These are phyloP conservation scores for Flammula alnicola DNA, from an alignment of 1,284 basidiomycete genomes.

Conservation along the genomic window DNA sequence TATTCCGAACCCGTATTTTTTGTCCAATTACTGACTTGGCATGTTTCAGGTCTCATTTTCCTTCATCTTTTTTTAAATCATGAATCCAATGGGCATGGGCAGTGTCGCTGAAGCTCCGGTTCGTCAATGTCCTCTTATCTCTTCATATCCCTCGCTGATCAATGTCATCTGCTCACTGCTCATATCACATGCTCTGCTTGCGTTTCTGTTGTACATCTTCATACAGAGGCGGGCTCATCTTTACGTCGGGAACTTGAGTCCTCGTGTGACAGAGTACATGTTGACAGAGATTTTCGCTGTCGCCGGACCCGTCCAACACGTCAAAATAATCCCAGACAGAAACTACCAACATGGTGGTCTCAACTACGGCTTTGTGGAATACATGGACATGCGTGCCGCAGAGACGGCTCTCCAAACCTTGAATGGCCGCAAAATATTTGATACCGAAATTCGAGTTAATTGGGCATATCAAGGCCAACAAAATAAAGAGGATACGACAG, in stretches of 20 bases:
- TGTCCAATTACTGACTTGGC: constrained; percentile 21
- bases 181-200: constrained; percentile 17
- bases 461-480: constrained; percentile 98
- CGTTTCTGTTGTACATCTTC: constrained; percentile 27
- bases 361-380: constrained; percentile 99
- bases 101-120: constrained; percentile 76
- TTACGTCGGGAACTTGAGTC: constrained; percentile 96
- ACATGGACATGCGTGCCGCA: constrained; percentile 95
- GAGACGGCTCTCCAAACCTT: constrained; percentile 96
- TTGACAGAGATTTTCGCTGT: constrained; percentile 96
- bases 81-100: constrained; percentile 78
- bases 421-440: constrained; percentile 97
- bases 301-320: constrained; percentile 92
- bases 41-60: constrained; percentile 48
- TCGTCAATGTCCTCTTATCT: constrained; percentile 36
- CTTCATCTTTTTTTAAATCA: constrained; percentile 66
- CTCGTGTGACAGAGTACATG: constrained; percentile 93
- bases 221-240: constrained; percentile 86
- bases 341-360: constrained; percentile 97
- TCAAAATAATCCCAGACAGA: constrained; percentile 98
- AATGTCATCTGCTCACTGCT: constrained; percentile 27
- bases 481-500: constrained; percentile 95
- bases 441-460: constrained; percentile 96
- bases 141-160: constrained; percentile 36
- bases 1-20: constrained; percentile 30